These are phyloP conservation scores for Naganishia cerealis DNA, from an alignment of 1,284 basidiomycete genomes.

Conservation along the genomic window DNA sequence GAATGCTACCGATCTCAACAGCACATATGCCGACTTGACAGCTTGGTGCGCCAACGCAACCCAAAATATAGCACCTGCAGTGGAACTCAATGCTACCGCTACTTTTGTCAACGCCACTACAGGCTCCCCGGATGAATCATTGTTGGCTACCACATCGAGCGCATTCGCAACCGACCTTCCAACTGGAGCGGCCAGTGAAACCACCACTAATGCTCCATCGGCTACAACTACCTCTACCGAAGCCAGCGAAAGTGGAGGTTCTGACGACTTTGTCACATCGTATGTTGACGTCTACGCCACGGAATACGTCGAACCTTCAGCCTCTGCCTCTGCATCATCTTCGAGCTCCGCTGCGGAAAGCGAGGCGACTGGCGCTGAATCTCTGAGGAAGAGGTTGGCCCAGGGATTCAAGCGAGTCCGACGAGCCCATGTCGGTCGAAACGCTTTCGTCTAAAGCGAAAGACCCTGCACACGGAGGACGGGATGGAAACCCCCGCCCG, in stretches of 20 bases:
- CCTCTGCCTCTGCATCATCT: neutral
- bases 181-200: slow-evolving; percentile 10
- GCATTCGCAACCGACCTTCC: slow-evolving; percentile 10
- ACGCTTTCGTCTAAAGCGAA: slow-evolving; percentile 14
- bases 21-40: slow-evolving; percentile 17
- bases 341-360: neutral
- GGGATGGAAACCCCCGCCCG: neutral
- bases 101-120: neutral
- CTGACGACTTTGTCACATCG: slow-evolving; percentile 20
- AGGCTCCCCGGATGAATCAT: neutral
- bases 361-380: slow-evolving; percentile 2
- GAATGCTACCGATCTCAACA: slow-evolving; percentile 21
- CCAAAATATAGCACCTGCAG: neutral
- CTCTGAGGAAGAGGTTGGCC: slow-evolving; percentile 12
- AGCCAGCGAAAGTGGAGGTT: neutral
- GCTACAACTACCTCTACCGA: slow-evolving; percentile 9
- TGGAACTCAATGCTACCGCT: neutral
- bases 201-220: slow-evolving; percentile 3
- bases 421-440: slow-evolving; percentile 23
- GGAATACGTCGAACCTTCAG: slow-evolving; percentile 28
- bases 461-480: neutral
- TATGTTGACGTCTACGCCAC: slow-evolving; percentile 30
- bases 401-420: slow-evolving; percentile 19
- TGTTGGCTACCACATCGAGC: neutral
- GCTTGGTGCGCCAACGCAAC: slow-evolving; percentile 22